Conservation (phyloP, 1,139 yeast species). For the Geotrichum histeridarum region DNA sequence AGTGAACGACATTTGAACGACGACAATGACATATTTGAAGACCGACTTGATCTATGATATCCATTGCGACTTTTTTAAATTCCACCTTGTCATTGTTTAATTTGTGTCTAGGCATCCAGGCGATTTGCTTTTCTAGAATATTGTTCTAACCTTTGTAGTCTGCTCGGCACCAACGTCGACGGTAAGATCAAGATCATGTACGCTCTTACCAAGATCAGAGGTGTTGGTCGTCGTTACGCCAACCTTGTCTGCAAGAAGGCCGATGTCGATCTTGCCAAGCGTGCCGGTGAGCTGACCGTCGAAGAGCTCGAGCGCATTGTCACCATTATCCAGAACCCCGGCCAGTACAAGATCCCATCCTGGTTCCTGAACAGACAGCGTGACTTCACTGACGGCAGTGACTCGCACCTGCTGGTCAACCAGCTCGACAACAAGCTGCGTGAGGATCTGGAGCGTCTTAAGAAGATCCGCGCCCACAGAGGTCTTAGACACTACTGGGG, state of each 20-base stretch:
- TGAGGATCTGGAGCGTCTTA: slow-evolving; percentile 99
- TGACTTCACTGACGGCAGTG: slow-evolving; percentile 98
- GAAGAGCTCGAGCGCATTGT: slow-evolving; percentile 99
- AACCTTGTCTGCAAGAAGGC: slow-evolving; percentile 99
- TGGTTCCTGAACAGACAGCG: slow-evolving; percentile 99
- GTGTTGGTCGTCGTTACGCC: slow-evolving; percentile 99
- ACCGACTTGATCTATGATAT: not conserved
- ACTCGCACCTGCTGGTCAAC: slow-evolving; percentile 98
- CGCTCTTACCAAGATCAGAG: slow-evolving; percentile 99
- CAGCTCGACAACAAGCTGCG: slow-evolving; percentile 98
- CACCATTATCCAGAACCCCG: slow-evolving; percentile 99
- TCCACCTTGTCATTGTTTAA: not conserved
- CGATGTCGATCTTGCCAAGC: slow-evolving; percentile 94
- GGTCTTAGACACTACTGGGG: slow-evolving; percentile 99
- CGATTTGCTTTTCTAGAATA: not conserved
- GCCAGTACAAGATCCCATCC: slow-evolving; percentile 97
- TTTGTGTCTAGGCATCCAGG: not conserved
- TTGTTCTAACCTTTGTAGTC: slow-evolving; percentile 46
- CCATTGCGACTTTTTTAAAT: not conserved
- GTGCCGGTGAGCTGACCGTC: slow-evolving; percentile 99
- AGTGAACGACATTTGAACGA: not conserved
- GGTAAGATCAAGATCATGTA: slow-evolving; percentile 99
- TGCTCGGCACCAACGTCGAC: slow-evolving; percentile 99
- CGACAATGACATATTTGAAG: too few species aligned
- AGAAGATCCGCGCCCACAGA: slow-evolving; percentile 99